Percentiles rank a stretch among this genome's conserved stretches.
These are phyloP conservation scores for Penicillium paxilli DNA, from an alignment of 495 filamentous ascomycete species.

Conservation along the genomic window DNA sequence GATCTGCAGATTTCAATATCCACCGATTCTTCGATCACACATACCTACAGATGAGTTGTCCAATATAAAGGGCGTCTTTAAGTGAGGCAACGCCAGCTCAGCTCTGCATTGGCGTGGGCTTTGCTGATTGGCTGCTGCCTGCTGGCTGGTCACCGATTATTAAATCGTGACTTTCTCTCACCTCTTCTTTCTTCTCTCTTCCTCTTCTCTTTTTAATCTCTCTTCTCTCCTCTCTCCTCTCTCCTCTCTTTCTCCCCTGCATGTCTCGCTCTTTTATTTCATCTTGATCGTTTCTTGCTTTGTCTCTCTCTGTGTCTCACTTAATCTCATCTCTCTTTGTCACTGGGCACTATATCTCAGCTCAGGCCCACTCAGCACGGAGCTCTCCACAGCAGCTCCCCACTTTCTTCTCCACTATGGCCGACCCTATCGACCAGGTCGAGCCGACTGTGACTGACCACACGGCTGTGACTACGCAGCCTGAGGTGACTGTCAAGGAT, in stretches of 20 bases:
- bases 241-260: neutral
- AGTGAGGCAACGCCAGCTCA: neutral
- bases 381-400: neutral
- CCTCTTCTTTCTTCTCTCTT: neutral
- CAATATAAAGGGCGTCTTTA: too few species aligned
- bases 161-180: neutral
- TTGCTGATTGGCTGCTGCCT: neutral
- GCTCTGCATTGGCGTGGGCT: neutral
- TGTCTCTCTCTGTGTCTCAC: neutral
- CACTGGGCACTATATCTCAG: too few species aligned
- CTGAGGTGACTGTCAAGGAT: constrained; percentile 27
- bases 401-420: constrained; percentile 22
- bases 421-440: constrained; percentile 29
- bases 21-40: too few species aligned
- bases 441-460: constrained; percentile 25
- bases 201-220: neutral
- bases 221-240: too few species aligned
- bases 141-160: too few species aligned
- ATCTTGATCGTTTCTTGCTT: neutral
- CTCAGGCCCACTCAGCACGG: too few species aligned
- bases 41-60: too few species aligned
- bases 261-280: neutral
- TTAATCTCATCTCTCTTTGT: too few species aligned
- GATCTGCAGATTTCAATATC: too few species aligned
- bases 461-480: constrained; percentile 16